Conservation (phyloP, 345 rosid genomes). For the Barbarea vulgaris region DNA sequence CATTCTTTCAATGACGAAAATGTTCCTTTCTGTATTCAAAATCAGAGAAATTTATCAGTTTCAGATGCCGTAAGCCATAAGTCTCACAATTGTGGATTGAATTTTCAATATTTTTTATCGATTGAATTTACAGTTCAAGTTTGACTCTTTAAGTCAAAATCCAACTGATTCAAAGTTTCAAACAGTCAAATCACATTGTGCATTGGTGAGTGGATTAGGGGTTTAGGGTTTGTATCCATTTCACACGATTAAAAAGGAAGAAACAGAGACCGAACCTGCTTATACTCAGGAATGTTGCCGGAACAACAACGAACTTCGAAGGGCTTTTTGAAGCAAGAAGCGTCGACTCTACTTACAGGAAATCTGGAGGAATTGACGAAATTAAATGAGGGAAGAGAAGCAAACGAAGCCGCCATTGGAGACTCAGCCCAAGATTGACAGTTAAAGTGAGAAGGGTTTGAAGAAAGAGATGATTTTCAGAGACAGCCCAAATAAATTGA, state of each 20-base stretch:
- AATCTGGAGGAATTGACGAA: constrained; percentile 31
- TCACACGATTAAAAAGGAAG: not conserved
- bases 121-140: not conserved
- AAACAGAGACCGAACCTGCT: constrained; percentile 46
- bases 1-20: constrained; percentile 70
- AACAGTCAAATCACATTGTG: constrained; percentile 9
- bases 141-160: not conserved
- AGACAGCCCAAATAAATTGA: constrained; percentile 22
- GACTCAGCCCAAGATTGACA: not conserved
- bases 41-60: not conserved
- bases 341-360: constrained; percentile 40
- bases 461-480: constrained; percentile 4
- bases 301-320: constrained; percentile 45
- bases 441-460: not conserved
- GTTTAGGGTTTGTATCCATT: not conserved
- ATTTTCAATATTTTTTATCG: not conserved
- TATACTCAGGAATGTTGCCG: constrained; percentile 22
- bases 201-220: not conserved
- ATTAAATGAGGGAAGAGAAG: constrained; percentile 46
- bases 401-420: constrained; percentile 41
- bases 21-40: constrained; percentile 52
- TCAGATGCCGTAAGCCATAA: constrained; percentile 10
- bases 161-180: not conserved
- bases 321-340: constrained; percentile 35
- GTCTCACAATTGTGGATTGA: not conserved